Base-by-base conservation (phyloP, 129 eudicot genomes). In the Oenanthe sinensis region DNA sequence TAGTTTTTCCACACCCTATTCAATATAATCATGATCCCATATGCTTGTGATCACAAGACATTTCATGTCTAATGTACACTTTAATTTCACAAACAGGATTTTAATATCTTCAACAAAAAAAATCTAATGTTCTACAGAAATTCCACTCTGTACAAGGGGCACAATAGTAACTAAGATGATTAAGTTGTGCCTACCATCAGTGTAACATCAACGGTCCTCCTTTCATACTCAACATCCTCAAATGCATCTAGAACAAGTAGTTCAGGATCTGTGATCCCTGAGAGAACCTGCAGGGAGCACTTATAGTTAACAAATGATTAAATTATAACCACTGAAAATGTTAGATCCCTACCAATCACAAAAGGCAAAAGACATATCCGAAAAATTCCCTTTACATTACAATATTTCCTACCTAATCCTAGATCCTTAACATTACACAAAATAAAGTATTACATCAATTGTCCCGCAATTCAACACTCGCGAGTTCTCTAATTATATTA, bases 151-250 rank as follows among this genome's bases (percentile, higher is more conserved):
- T 4, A 2, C 7, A 46, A 44, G 15, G 36, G 28, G 1, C 14
- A 73, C 30, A 22, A 55, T 50, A 60, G 16, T 75, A 72, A 54
- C 8, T 69, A 36, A 63, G 55, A 63, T 39, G 24, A 77, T 39
- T 26, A 45, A 40, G 58, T 42, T 47, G 74, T 65, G 79, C 75
- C 76, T 88, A 94, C 98, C 93, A 80, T 80, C 85, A 89, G 78
- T 45, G 83, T 82, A 77, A 91, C 97, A 83, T 89, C 91, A 50
- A 91, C 89, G 20, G 72, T 71, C 62, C 24, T 81, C 89, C 93
- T 94, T 77, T 88, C 91, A 76, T 94, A 94, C 89, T 91, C 93
- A 19, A 74, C 84, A 36, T 87, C 98, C 85, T 94, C 98, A 84
- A 88, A 94, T 19, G 42, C 60, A 84, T 94, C 98, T 73, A 94